Evolutionary conservation across 768 basidiomycete species (phyloP).

Genomic region (Dioszegia hungarica): DNA sequence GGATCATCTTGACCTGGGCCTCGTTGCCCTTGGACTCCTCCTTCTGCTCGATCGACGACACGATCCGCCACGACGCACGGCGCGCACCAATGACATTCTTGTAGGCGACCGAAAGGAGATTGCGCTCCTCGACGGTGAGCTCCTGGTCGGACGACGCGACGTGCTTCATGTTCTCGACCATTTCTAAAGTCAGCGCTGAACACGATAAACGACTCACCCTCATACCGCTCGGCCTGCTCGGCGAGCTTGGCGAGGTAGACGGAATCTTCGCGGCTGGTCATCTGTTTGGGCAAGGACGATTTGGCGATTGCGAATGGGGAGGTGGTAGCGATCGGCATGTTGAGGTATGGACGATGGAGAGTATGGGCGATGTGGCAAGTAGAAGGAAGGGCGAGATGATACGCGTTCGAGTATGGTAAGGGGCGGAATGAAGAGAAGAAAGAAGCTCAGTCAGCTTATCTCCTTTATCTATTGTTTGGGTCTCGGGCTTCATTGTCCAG

Average conservation of each 20-base stretch:
- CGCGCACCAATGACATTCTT: constrained; percentile 99
- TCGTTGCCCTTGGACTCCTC: constrained; percentile 98
- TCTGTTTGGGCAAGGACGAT: constrained; percentile 18
- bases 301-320: neutral
- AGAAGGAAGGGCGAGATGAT: neutral
- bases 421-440: constrained; percentile 1
- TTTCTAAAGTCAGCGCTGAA: constrained; percentile 54
- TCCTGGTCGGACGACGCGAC: constrained; percentile 97
- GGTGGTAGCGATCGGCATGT: constrained; percentile 5
- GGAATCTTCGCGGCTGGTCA: constrained; percentile 80
- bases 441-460: neutral
- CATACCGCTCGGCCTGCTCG: constrained; percentile 99
- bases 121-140: constrained; percentile 96
- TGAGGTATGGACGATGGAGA: neutral
- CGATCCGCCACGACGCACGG: constrained; percentile 95
- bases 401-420: neutral
- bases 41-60: constrained; percentile 98
- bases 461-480: neutral
- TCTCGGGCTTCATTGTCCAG: no score
- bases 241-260: constrained; percentile 99
- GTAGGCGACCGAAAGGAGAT: constrained; percentile 94
- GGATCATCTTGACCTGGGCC: constrained; percentile 93
- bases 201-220: constrained; percentile 59
- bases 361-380: neutral
- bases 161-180: constrained; percentile 99